A percentile compares a stretch with the other conserved stretches of the same genome.
Evolutionary conservation across 305 asterid genomes (phyloP).

Genomic region (Plantago lanceolata): DNA sequence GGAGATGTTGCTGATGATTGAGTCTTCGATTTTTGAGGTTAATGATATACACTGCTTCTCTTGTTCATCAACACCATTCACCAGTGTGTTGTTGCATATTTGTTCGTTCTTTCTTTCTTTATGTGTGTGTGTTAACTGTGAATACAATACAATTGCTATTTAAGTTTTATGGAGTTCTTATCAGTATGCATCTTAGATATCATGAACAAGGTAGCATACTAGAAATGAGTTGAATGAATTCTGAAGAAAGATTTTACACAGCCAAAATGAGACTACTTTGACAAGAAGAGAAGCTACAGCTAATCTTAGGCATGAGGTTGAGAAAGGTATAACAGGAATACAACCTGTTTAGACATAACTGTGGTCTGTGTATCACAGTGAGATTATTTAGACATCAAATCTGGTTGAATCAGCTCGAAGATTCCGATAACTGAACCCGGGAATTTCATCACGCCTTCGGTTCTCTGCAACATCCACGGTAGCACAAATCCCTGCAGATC

Average conservation of each 20-base stretch:
- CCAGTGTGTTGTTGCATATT: background rate
- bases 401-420: constrained; percentile 40
- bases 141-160: too few species aligned
- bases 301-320: too few species aligned
- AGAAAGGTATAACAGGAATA: constrained; percentile 10
- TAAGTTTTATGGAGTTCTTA: too few species aligned
- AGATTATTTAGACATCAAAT: constrained; percentile 6
- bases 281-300: too few species aligned
- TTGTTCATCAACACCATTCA: background rate
- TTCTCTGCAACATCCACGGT: constrained; percentile 53
- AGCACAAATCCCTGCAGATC: constrained; percentile 42
- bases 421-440: constrained; percentile 47
- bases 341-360: background rate
- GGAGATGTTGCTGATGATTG: constrained; percentile 11
- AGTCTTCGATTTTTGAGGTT: constrained; percentile 1
- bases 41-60: constrained; percentile 1
- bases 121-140: constrained; percentile 1
- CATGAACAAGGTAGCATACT: too few species aligned
- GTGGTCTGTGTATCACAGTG: background rate
- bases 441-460: constrained; percentile 33
- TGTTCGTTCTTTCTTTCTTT: too few species aligned
- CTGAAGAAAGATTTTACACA: too few species aligned
- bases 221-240: too few species aligned
- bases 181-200: too few species aligned
- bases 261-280: too few species aligned